Evolutionary conservation across 805 yeast species (phyloP).

Genomic region (Isabelozyma rhagii): DNA sequence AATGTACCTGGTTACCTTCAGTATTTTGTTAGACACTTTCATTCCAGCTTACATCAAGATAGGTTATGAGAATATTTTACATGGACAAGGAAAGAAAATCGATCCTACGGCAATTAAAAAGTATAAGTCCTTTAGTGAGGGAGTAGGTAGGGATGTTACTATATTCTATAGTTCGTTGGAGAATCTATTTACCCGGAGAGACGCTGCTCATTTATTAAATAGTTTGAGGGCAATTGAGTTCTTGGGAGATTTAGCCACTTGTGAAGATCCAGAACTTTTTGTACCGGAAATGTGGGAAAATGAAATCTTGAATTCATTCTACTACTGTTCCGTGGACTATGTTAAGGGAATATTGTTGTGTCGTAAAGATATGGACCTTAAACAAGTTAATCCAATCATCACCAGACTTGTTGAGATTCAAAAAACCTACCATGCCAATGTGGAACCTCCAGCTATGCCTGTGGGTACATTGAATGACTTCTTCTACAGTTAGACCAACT

Average conservation of each 20-base stretch:
- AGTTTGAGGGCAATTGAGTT: conserved; percentile 41
- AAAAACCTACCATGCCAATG: conserved; percentile 26
- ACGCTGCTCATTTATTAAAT: conserved; percentile 33
- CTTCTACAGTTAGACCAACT: conserved; percentile 11
- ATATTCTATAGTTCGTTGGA: conserved; percentile 35
- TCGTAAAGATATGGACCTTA: conserved; percentile 42
- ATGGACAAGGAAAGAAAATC: conserved; percentile 40
- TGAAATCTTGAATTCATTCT: conserved; percentile 59
- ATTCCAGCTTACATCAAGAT: conserved; percentile 35
- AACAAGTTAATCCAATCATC: conserved; percentile 23
- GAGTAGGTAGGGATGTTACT: conserved; percentile 35
- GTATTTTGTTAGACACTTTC: conserved; percentile 35
- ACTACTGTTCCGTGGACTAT: conserved; percentile 74
- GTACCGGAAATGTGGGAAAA: conserved; percentile 51
- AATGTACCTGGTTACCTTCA: conserved; percentile 37
- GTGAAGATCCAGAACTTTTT: conserved; percentile 29
- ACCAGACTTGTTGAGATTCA: conserved; percentile 26
- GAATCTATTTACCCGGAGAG: conserved; percentile 38
- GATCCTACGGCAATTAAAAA: conserved; percentile 36
- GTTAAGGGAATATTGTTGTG: conserved; percentile 60
- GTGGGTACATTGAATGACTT: conserved; percentile 35
- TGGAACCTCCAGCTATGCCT: conserved; percentile 29
- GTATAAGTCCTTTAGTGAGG: conserved; percentile 36
- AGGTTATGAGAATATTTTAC: conserved; percentile 39
- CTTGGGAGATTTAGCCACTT: conserved; percentile 36